phyloP scores from a whole-genome alignment of 306 rosid species.

The Ziziphus jujuba region DNA sequence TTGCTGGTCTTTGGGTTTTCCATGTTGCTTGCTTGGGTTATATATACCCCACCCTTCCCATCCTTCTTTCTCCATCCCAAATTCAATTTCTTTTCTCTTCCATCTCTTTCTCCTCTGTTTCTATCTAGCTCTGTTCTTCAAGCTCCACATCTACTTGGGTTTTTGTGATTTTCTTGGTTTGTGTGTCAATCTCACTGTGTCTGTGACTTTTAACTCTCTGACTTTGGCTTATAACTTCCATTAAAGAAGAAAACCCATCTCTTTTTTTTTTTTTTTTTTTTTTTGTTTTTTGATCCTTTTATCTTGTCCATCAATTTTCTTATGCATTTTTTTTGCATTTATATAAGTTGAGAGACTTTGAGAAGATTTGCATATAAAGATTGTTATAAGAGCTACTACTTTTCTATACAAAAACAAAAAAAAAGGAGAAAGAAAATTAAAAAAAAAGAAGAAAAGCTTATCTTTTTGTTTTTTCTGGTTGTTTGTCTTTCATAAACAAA shows the following conservation, averaged over 20 bases:
- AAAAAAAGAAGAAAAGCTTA: not conserved
- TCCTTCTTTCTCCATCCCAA: not conserved
- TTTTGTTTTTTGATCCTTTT: not conserved
- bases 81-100: not conserved
- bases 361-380: not conserved
- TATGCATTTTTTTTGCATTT: too few relatives aligned
- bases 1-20: not conserved
- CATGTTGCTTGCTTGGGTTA: not conserved
- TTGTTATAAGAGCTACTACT: not conserved
- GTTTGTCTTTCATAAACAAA: conserved; percentile 3
- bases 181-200: conserved; percentile 16
- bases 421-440: too few relatives aligned
- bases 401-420: not conserved
- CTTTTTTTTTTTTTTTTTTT: not conserved
- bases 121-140: not conserved
- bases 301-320: too few relatives aligned
- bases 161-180: conserved; percentile 15
- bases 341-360: not conserved
- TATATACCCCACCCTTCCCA: not conserved
- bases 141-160: not conserved
- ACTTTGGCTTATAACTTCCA: not conserved
- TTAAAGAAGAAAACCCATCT: not conserved
- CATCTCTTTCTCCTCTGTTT: not conserved
- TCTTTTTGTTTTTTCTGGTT: too few relatives aligned
- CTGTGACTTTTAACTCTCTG: not conserved